Base-by-base conservation (phyloP, 2,329 filamentous ascomycete genomes). In the Cylindrodendrum hubeiense region DNA sequence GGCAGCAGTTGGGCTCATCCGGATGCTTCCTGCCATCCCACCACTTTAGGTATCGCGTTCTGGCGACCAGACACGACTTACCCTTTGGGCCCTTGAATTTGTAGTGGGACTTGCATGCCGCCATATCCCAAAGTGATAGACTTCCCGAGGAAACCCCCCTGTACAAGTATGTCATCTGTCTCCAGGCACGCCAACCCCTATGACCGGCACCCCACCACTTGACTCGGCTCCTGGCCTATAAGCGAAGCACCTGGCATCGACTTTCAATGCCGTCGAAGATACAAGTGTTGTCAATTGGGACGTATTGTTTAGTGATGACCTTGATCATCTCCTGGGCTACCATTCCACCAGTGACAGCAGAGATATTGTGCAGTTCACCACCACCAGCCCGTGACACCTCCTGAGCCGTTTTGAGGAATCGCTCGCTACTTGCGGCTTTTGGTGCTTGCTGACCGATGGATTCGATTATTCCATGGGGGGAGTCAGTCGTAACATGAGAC, bases 281-380 rank as follows among this genome's bases (percentile, higher is more conserved):
- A 75, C 90, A 91, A 17, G 88, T 90, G 77, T 92, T 91, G 72
- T 92, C 89, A 68, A 91, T 87, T 24, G 90, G 90, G 46, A 92
- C 84, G 79, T 92, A 93, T 81, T 93, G 90, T 75, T 89, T 89
- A 13, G 90, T 92, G 73, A 92, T 87, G 63, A 95, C 88, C 79
- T 99, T 99, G 82, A 99, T 97, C 67, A 95, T 89, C 82, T 99
- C 96, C 80, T 99, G 97, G n/a, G 95, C 94, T 51, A 97, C 92
- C 83, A 99, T 92, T 3, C 96, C 97, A 30, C 96, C 97, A 1
- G 91, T 92, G 60, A 97, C 82, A 26, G 95, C 91, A 33, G 95
- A 92, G 60, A 97, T 93, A 77, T 98, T 98, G 82, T 99, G 96
- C 65, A 99, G 83, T 79, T 99, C 97, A 58, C 90, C 93, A 28